Evolutionary conservation across 106 monocot species (phyloP), one percentile per base, ranked within the genome.

Genomic region (Dendrobium catenatum): DNA sequence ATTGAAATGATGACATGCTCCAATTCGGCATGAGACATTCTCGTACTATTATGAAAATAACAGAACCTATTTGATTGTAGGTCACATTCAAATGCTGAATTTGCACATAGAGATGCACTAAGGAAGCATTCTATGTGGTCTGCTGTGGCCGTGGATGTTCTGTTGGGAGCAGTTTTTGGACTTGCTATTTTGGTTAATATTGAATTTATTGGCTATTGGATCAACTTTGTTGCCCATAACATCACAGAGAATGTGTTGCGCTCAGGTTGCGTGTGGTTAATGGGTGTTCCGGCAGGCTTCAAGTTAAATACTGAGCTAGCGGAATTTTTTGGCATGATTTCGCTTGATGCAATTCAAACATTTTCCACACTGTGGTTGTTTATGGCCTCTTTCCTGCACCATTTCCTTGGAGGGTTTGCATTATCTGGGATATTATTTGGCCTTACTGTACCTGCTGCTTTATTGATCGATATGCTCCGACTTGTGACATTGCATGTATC

Each of bases 271-370:
- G 95, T 93, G 44, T 99, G 99, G 99, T 74, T 99, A 76, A 99
- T 99, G 99, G 99, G 95, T 64, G 90, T 93, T 77, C 99, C 95
- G 33, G 99, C 99, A 22, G 99, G 95, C 37, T 99, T 99, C 80
- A 99, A 99, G 86, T 77, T 99, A 78, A 95, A 99, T 79, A 95
- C 89, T 33, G 93, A 99, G 76, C 76, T 99, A 48, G 95, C 93
- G 67, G 86, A 89, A 73, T 64, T 91, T 85, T 81, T 99, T 80
- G 95, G 99, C 83, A 90, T 86, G 84, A 82, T 93, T 55, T 93
- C 99, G 43, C 89, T 95, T 4, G 93, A 93, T 89, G 91, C 88
- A 77, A 83, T 95, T 78, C 99, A 95, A 78, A 83, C 93, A n/a
- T 95, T 90, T 83, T 99, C 99, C 67, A 95, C 95, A 1, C 80